Evolutionary conservation across 1,284 basidiomycete genomes (phyloP), one percentile per base, ranked within the genome.

Genomic region (Kalmanozyma brasiliensis): DNA sequence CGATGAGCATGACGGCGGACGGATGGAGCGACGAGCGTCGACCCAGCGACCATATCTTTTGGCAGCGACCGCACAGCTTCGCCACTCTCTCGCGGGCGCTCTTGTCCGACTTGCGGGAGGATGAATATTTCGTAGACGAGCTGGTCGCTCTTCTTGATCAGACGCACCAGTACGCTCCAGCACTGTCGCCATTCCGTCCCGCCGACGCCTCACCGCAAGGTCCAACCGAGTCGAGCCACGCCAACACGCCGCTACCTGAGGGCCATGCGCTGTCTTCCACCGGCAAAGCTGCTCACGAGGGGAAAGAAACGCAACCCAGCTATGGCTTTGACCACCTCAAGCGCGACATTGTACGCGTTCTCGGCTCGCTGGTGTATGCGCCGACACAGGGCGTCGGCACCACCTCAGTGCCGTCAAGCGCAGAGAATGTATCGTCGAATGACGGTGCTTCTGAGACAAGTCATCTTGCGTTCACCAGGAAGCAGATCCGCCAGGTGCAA

Each of bases 241-340:
- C 16, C 9, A 22, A 14, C 30, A 11, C 33, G 0, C 44, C 64
- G 17, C 36, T 67, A 4, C 74, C 73, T 16, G 36, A 56, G 29
- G 73, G 69, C 11, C 73, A 74, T 23, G 61, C 56, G 7, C 47
- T 74, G n/a, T 68, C 73, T 0, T 62, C 64, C 3, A 75, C 73
- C 8, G 73, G 73, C 7, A 26, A 34, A 32, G 51, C 65, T 7
- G 52, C 52, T 10, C 26, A 49, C 35, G 35, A 52, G n/a, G 9
- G 44, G n/a, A 49, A 46, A 3, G 42, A n/a, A 9, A 34, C 11
- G 7, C 45, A 56, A 40, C 47, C 57, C 4, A 47, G 45, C 35
- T 64, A 65, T 19, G 72, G 62, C 24, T 71, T 74, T 17, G 60
- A 71, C 23, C 72, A 75, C 26, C 61, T 77, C 19, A 77, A 77